A percentile compares a stretch with the other conserved stretches of the same genome.
Conservation (phyloP, 1,139 yeast genomes). For the Tardiomyces blankii region DNA sequence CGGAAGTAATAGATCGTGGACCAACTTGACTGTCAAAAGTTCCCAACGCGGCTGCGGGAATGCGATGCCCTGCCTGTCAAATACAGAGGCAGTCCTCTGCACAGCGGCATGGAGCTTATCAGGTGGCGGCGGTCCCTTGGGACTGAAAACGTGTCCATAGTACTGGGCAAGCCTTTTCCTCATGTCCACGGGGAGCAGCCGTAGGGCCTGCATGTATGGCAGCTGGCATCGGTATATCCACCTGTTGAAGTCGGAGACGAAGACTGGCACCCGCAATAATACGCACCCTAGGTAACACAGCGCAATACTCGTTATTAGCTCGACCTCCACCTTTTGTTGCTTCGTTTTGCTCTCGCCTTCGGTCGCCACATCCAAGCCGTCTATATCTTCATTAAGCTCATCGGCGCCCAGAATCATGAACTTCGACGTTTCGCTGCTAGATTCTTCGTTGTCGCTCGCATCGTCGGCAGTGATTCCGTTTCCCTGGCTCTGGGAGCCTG, state of each 20-base stretch:
- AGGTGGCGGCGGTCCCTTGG: neutral
- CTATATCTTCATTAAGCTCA: conserved; percentile 1
- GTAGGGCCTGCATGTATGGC: conserved; percentile 15
- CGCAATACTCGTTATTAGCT: conserved; percentile 9
- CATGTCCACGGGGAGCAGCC: conserved; percentile 13
- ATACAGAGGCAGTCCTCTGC: neutral
- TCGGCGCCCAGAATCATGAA: neutral
- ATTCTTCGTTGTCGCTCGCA: neutral
- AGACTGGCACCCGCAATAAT: conserved; percentile 17
- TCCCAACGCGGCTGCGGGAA: conserved; percentile 15
- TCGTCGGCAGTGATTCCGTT: too few relatives aligned
- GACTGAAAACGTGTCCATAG: conserved; percentile 1
- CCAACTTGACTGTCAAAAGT: conserved; percentile 17
- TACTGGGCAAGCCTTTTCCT: conserved; percentile 7
- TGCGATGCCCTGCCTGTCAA: neutral
- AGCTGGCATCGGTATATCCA: conserved; percentile 19
- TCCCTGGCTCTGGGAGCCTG: neutral
- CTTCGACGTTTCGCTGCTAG: neutral
- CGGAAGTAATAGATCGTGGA: conserved; percentile 20
- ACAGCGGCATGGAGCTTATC: neutral
- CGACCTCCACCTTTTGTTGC: neutral
- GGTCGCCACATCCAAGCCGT: neutral
- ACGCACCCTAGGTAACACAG: conserved; percentile 18
- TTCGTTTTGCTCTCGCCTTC: neutral
- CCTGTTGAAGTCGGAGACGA: conserved; percentile 17